These are phyloP conservation scores for Massariosphaeria phaeospora DNA, from an alignment of 495 filamentous ascomycete genomes.

Conservation along the genomic window DNA sequence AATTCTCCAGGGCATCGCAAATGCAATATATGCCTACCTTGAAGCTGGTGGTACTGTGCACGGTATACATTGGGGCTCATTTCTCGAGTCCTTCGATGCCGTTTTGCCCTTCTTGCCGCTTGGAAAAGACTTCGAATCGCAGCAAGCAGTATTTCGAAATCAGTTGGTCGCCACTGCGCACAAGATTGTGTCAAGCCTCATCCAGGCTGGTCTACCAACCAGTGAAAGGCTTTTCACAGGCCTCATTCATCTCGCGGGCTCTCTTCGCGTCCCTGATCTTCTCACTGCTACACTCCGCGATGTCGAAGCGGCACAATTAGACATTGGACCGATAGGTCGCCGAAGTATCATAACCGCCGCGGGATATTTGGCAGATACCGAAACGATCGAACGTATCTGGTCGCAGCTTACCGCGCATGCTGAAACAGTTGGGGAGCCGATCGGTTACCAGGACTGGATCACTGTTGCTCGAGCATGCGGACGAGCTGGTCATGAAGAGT, in stretches of 20 bases:
- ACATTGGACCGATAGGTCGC: slow-evolving; percentile 5
- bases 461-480: slow-evolving; percentile 14
- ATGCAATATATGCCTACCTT: slow-evolving; percentile 38
- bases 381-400: slow-evolving; percentile 13
- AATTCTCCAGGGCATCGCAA: slow-evolving; percentile 34
- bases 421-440: slow-evolving; percentile 1
- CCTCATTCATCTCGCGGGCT: slow-evolving; percentile 12
- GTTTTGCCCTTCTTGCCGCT: slow-evolving; percentile 13
- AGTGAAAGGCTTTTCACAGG: background rate
- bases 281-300: slow-evolving; percentile 4
- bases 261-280: background rate
- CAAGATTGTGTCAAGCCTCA: slow-evolving; percentile 3
- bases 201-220: slow-evolving; percentile 15
- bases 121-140: background rate
- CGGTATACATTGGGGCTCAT: slow-evolving; percentile 33
- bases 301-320: background rate
- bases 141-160: slow-evolving; percentile 6
- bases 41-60: slow-evolving; percentile 39
- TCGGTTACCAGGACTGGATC: slow-evolving; percentile 12
- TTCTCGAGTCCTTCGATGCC: slow-evolving; percentile 25
- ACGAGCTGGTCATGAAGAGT: background rate
- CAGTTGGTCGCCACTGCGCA: slow-evolving; percentile 10
- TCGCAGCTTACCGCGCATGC: background rate
- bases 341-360: slow-evolving; percentile 8
- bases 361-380: background rate